These are phyloP conservation scores for Nicotiana rustica DNA, from an alignment of 305 asterid species.

Conservation along the genomic window DNA sequence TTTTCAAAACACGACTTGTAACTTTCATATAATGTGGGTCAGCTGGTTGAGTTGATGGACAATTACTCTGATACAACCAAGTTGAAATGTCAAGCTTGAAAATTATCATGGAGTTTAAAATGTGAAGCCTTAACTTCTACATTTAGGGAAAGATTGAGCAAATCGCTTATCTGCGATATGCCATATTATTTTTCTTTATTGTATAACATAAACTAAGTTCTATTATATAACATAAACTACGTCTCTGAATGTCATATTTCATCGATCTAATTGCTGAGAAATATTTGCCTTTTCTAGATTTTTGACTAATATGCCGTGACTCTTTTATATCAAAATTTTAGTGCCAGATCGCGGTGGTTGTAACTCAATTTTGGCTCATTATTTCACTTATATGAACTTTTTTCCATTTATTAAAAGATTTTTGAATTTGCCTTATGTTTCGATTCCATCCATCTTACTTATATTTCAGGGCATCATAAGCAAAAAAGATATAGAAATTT, in stretches of 20 bases:
- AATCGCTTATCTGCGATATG: background rate
- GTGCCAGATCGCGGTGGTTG: too few relatives aligned
- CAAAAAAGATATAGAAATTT: too few relatives aligned
- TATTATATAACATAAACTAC: background rate
- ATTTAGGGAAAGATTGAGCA: background rate
- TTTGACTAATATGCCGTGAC: too few relatives aligned
- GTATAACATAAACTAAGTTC: background rate
- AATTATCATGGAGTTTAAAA: background rate
- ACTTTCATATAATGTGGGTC: constrained; percentile 3
- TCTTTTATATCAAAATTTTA: too few relatives aligned
- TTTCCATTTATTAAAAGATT: too few relatives aligned
- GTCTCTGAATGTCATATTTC: background rate
- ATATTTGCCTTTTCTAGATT: too few relatives aligned
- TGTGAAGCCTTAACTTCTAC: constrained; percentile 20
- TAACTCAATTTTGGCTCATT: too few relatives aligned
- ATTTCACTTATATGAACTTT: too few relatives aligned
- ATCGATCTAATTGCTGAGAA: too few relatives aligned
- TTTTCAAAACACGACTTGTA: background rate
- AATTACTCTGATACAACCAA: constrained; percentile 27
- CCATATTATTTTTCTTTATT: background rate
- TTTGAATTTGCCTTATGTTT: too few relatives aligned
- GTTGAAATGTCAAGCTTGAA: background rate
- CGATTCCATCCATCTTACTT: too few relatives aligned
- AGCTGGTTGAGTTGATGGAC: constrained; percentile 20
- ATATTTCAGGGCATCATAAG: too few relatives aligned